phyloP scores from a whole-genome alignment of 148 eudicot genomes.

The Persicaria tinctoria region DNA sequence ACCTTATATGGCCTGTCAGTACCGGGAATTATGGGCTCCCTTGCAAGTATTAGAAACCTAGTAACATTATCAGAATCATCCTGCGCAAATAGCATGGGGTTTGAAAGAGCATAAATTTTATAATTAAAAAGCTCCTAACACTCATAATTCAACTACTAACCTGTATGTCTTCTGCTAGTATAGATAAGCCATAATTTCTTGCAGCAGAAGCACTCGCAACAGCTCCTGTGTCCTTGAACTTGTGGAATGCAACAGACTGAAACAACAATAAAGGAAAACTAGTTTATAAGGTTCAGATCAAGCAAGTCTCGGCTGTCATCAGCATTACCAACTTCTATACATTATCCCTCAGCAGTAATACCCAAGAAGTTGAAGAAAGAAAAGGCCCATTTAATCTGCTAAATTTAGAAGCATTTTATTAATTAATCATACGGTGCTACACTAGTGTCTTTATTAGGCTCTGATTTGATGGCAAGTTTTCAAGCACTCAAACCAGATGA shows the following conservation, averaged over 20 bases:
- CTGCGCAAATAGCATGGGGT: conserved; percentile 24
- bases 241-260: conserved; percentile 53
- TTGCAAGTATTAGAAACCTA: conserved; percentile 75
- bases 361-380: too few species aligned
- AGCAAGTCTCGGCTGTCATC: not conserved
- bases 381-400: not conserved
- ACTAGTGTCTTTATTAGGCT: not conserved
- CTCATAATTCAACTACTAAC: conserved; percentile 24
- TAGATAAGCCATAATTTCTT: conserved; percentile 56
- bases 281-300: not conserved
- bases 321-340: not conserved
- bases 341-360: not conserved
- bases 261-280: conserved; percentile 12
- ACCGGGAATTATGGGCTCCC: conserved; percentile 62
- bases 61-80: conserved; percentile 78
- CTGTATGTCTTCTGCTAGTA: conserved; percentile 86
- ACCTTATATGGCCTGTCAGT: conserved; percentile 74
- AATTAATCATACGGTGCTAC: not conserved
- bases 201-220: conserved; percentile 80
- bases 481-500: not conserved
- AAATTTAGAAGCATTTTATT: not conserved
- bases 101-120: not conserved
- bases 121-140: conserved; percentile 1
- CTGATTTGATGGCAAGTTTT: not conserved
- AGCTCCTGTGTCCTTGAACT: conserved; percentile 73